A percentile compares a stretch with the other conserved stretches of the same genome.
Conservation (phyloP, 78 protist species). For the Dictyostelium brefeldianum region DNA sequence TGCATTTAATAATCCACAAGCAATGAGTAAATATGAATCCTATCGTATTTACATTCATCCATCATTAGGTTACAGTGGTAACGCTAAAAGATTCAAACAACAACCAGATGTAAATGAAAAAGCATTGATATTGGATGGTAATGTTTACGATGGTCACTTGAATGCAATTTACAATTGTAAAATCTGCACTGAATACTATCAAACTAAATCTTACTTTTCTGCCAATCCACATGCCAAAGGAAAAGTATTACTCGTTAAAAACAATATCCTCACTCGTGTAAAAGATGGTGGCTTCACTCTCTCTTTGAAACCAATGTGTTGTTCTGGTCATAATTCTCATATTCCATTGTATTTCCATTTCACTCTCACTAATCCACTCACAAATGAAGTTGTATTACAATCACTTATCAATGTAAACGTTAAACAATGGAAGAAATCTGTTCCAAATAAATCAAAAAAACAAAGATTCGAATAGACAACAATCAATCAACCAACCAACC, state of each 20-base stretch:
- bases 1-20: background rate
- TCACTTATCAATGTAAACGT: conserved; percentile 61
- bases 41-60: conserved; percentile 76
- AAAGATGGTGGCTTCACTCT: conserved; percentile 67
- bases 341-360: conserved; percentile 74
- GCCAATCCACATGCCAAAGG: conserved; percentile 79
- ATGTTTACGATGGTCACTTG: conserved; percentile 70
- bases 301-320: conserved; percentile 69
- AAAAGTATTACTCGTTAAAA: conserved; percentile 60
- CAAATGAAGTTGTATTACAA: conserved; percentile 51
- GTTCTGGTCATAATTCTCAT: conserved; percentile 73
- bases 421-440: conserved; percentile 66
- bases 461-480: conserved; percentile 23
- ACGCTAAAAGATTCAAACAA: conserved; percentile 77
- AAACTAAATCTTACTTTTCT: conserved; percentile 72
- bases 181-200: conserved; percentile 78
- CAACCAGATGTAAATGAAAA: conserved; percentile 63
- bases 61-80: conserved; percentile 71
- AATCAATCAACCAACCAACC: background rate
- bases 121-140: conserved; percentile 63
- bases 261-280: conserved; percentile 56
- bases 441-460: conserved; percentile 36
- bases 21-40: conserved; percentile 3
- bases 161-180: conserved; percentile 70
- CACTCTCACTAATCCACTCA: conserved; percentile 61